Evolutionary conservation across 768 basidiomycete genomes (phyloP).

Genomic region (Imleria badia): DNA sequence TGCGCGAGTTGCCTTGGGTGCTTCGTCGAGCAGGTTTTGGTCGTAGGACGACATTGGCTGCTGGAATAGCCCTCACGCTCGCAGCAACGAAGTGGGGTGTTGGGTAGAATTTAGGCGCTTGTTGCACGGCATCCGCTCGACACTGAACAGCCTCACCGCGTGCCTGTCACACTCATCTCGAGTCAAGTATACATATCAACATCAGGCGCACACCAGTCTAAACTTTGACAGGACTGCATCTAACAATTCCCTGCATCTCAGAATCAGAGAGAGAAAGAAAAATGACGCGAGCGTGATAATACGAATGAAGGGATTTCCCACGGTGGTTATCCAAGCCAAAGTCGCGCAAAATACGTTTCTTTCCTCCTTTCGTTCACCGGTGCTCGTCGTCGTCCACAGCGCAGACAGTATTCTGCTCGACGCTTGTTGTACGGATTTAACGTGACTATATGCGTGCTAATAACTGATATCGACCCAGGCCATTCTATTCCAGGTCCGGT

Average conservation of each 20-base stretch:
- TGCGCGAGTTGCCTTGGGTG: constrained; percentile 42
- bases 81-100: not conserved
- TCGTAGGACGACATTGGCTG: constrained; percentile 38
- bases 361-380: not conserved
- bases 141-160: constrained; percentile 24
- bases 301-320: constrained; percentile 14
- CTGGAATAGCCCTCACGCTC: not conserved
- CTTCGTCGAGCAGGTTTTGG: constrained; percentile 38
- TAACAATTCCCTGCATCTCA: too few species aligned
- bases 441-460: not conserved
- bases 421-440: not conserved
- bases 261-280: not conserved
- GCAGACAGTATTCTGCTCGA: not conserved
- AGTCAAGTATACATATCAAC: not conserved
- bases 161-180: constrained; percentile 15
- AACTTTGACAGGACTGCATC: too few species aligned
- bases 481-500: constrained; percentile 3
- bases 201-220: too few species aligned
- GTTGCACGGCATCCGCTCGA: not conserved
- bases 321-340: not conserved
- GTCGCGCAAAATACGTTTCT: not conserved
- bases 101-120: constrained; percentile 22
- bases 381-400: not conserved
- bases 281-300: not conserved
- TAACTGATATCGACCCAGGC: constrained; percentile 9